Base-by-base conservation (phyloP, 2,329 filamentous ascomycete genomes). In the Pseudodiploospora longispora region DNA sequence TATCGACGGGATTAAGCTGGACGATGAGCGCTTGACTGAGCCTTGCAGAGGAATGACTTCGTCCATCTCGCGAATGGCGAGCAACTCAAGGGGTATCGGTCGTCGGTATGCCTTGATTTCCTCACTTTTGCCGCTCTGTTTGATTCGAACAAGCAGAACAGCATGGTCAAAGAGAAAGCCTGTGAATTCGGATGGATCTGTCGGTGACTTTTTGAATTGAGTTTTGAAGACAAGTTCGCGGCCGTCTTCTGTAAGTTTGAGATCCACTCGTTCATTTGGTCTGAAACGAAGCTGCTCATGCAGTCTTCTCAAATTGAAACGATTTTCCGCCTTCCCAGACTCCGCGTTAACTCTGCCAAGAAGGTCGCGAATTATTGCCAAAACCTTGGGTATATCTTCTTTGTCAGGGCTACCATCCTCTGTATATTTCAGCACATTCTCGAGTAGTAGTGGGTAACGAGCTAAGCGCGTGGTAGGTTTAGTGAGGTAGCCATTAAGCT, bases 141-240 rank as follows among this genome's bases (percentile, higher is more conserved):
- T 98, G 52, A 90, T 83, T 42, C 90, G 80, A 52, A 96, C 93
- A 35, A 98, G 75, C 32, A 98, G 74, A 42, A 98, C 84, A 3
- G 93, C 91, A 62, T 98, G 93, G 58, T 98, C 93, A 60, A 98
- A 96, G 27, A 98, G 75, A 69, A 94, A 98, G 10, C 88, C 90
- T 19, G 89, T 93, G 37, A 98, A 91, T 56, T 97, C 91, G 1
- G 85, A 80, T 38, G 81, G 84, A 60, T 96, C 90, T 1, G 87
- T 90, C 1, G 90, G 85, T 4, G 83, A 81, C 70, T 97, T 97
- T 72, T 95, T 97, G 64, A 98, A 78, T 49, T 82, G 82, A 57
- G 88, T 90, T 71, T 97, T 98, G 68, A 91, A 95, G 50, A 98
- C 81, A 55, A 98, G 73, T 63, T 96, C 89, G 47, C 93, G 85